These are phyloP conservation scores for Populus ilicifolia DNA, from an alignment of 345 rosid genomes.

Conservation along the genomic window DNA sequence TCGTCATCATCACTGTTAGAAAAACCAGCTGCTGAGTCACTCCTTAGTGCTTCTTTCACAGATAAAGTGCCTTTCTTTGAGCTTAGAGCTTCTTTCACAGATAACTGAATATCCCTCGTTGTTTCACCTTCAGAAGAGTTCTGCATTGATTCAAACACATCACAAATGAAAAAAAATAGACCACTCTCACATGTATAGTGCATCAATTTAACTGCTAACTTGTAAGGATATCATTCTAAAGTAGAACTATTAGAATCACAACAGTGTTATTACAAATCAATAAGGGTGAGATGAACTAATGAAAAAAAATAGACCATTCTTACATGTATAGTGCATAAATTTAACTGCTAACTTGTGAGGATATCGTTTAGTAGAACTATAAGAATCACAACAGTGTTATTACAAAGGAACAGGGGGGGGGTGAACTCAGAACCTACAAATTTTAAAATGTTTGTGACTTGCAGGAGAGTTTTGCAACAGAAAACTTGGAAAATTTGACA, in stretches of 20 bases:
- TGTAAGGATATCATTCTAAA: neutral
- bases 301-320: neutral
- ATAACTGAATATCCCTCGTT: slow-evolving; percentile 57
- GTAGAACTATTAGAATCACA: neutral
- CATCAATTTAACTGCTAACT: neutral
- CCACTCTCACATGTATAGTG: neutral
- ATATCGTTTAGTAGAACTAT: neutral
- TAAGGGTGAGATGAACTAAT: neutral
- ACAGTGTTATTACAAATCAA: neutral
- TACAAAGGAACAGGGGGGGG: neutral
- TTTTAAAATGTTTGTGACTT: neutral
- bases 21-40: slow-evolving; percentile 42
- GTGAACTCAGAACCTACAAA: neutral
- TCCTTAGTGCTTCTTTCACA: slow-evolving; percentile 52
- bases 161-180: neutral
- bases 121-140: slow-evolving; percentile 42
- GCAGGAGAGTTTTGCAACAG: neutral
- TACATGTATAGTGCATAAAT: neutral
- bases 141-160: slow-evolving; percentile 40
- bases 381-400: neutral
- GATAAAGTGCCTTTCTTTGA: slow-evolving; percentile 45
- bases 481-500: neutral
- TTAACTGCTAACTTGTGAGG: neutral
- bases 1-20: slow-evolving; percentile 30
- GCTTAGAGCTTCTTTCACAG: slow-evolving; percentile 73